phyloP scores from a whole-genome alignment of 768 basidiomycete genomes.

The Hygrocybe coccinea region DNA sequence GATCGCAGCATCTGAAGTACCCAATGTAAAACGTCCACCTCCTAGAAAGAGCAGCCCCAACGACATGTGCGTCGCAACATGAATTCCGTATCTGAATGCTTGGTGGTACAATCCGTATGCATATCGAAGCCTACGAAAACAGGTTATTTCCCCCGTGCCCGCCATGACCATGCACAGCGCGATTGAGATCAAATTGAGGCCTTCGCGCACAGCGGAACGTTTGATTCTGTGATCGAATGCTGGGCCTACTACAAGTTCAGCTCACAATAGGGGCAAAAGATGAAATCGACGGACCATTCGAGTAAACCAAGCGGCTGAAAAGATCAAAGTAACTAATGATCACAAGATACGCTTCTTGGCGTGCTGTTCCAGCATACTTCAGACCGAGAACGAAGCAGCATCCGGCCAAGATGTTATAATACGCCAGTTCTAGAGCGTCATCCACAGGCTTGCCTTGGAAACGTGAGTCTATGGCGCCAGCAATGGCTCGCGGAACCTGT shows the following conservation, averaged over 20 bases:
- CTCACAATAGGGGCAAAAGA: background rate
- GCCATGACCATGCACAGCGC: conserved; percentile 93
- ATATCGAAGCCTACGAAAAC: conserved; percentile 79
- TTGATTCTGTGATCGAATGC: conserved; percentile 87
- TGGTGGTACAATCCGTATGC: conserved; percentile 82
- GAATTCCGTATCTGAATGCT: conserved; percentile 78
- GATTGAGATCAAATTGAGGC: conserved; percentile 81
- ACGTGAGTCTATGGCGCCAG: conserved; percentile 52
- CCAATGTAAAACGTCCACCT: conserved; percentile 85
- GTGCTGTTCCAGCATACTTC: conserved; percentile 91
- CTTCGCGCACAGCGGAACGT: conserved; percentile 80
- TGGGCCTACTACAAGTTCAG: conserved; percentile 43
- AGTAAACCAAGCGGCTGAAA: conserved; percentile 66
- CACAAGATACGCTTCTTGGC: conserved; percentile 81
- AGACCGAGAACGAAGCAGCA: conserved; percentile 88
- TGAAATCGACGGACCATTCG: conserved; percentile 49
- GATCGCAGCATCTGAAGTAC: conserved; percentile 87
- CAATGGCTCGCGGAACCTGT: conserved; percentile 68
- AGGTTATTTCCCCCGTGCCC: conserved; percentile 91
- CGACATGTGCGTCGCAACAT: conserved; percentile 86
- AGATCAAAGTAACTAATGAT: conserved; percentile 79
- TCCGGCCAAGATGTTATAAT: conserved; percentile 87
- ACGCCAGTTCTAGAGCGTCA: conserved; percentile 79
- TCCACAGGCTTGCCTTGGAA: conserved; percentile 49
- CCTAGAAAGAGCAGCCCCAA: conserved; percentile 91